These are phyloP conservation scores for Quaeritorhiza haematococci DNA, from an alignment of 371 early-diverging fungal species.

Conservation along the genomic window DNA sequence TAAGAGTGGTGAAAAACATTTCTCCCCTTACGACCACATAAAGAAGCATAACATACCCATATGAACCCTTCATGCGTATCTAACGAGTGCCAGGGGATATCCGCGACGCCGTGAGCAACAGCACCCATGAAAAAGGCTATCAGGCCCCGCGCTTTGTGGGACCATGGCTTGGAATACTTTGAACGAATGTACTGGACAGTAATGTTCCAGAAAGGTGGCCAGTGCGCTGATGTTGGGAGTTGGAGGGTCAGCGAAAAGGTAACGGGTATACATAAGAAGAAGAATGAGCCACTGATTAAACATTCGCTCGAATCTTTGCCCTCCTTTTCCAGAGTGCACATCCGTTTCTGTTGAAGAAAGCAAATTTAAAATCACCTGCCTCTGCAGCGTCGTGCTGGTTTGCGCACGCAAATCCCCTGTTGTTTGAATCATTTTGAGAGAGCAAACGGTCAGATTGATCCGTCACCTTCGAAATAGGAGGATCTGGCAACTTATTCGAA, in stretches of 20 bases:
- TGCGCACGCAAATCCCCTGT: slow-evolving; percentile 55
- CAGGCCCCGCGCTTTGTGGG: slow-evolving; percentile 48
- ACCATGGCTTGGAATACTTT: slow-evolving; percentile 46
- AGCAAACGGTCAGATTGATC: too few relatives aligned
- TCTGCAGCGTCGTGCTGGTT: slow-evolving; percentile 44
- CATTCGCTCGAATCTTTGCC: too few relatives aligned
- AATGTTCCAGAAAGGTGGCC: slow-evolving; percentile 73
- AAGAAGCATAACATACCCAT: slow-evolving; percentile 8
- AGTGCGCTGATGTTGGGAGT: slow-evolving; percentile 58
- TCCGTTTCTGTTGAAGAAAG: too few relatives aligned
- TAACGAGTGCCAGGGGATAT: slow-evolving; percentile 80
- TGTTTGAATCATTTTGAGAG: too few relatives aligned
- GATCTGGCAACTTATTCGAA: too few relatives aligned
- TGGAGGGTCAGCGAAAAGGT: background rate
- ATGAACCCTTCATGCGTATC: slow-evolving; percentile 67
- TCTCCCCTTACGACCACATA: background rate
- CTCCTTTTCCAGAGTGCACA: too few relatives aligned
- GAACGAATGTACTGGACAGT: slow-evolving; percentile 56
- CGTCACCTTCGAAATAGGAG: too few relatives aligned
- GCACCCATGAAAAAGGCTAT: slow-evolving; percentile 75
- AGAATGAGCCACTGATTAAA: too few relatives aligned
- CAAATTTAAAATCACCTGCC: slow-evolving; percentile 37
- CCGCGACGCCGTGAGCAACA: slow-evolving; percentile 77
- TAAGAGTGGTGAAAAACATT: too few relatives aligned
- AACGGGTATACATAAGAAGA: background rate